Base-by-base conservation (phyloP, 2,329 filamentous ascomycete species). In the Arthrobotrys sphaeroides region DNA sequence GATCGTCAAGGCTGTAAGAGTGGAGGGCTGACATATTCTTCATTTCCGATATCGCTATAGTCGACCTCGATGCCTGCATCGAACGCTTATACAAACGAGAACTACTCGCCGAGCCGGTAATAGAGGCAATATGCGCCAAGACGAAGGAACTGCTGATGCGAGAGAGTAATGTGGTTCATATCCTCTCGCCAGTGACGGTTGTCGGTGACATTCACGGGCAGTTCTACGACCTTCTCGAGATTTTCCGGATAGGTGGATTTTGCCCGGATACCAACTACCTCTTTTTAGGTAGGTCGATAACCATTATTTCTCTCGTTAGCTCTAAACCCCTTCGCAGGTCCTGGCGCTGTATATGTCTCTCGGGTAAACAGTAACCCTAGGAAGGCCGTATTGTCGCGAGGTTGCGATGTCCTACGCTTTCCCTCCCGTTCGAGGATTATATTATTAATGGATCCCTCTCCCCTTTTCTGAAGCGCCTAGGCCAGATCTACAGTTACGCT, bases 131-230 rank as follows among this genome's bases (percentile, higher is more conserved):
- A 89, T 99, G 95, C 85, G 94, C 95, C 83, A 99, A 99, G 84
- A 95, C 96, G 20, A 99, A 99, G 82, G 95, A 99, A 85, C 87
- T 99, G 80, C 88, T 99, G 79, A 99, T 99, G 95, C 94, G 96
- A 82, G 95, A 99, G 88, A 98, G 94, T 88, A 99, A 99, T 84
- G 95, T 99, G 77, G 95, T 99, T 75, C 95, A 99, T 83, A 96
- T 99, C 77, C 89, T 90, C 80, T 94, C 95, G 31, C 95, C 95
- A 1, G 93, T 99, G 73, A 99, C 95, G 13, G 95, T 99, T 7
- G 95, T 99, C 40, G 95, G 95, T 78, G 95, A 99, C 83, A 99
- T 99, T 79, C 95, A 99, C 83, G 95, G 95, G 73, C 95, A 99
- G 84, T 99, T 99, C 85, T 98, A 94, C 83, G 95, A 99, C 83